These are phyloP conservation scores for Exophiala sp. DNA, from an alignment of 2,329 filamentous ascomycete species.

Conservation along the genomic window DNA sequence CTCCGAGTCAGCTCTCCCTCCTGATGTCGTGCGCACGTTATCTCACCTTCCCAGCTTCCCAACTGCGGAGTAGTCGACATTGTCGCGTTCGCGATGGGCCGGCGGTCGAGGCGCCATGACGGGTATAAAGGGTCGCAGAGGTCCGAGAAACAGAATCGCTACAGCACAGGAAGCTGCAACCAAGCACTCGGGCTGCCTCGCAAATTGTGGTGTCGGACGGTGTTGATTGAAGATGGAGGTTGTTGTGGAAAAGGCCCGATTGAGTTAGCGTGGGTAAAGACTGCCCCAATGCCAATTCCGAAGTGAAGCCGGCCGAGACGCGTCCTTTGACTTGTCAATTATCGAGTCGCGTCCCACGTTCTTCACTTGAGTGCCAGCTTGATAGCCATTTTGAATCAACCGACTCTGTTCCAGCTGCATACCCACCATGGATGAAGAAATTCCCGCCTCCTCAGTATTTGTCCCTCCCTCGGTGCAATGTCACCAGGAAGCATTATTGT, in stretches of 20 bases:
- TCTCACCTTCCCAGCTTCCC: constrained; percentile 46
- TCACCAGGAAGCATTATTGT: constrained; percentile 49
- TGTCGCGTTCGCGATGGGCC: constrained; percentile 40
- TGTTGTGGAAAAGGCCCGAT: neutral
- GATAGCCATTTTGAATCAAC: neutral
- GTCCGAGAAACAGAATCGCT: neutral
- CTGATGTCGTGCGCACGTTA: neutral
- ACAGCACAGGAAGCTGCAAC: neutral
- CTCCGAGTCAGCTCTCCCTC: constrained; percentile 19
- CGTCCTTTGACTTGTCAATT: neutral
- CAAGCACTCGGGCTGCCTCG: neutral
- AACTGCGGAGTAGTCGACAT: constrained; percentile 45
- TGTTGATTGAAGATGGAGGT: neutral
- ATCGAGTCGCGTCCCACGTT: neutral
- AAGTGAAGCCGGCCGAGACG: neutral
- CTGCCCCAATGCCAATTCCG: neutral
- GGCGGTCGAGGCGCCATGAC: constrained; percentile 21
- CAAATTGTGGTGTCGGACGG: neutral
- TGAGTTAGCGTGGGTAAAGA: neutral
- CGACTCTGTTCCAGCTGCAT: neutral
- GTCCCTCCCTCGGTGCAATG: constrained; percentile 66
- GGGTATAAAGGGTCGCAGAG: neutral
- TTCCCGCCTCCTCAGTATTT: constrained; percentile 44
- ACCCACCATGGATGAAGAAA: constrained; percentile 32
- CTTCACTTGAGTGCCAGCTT: neutral